phyloP scores from a whole-genome alignment of 306 rosid species.

The Oxytropis ochrocephala region DNA sequence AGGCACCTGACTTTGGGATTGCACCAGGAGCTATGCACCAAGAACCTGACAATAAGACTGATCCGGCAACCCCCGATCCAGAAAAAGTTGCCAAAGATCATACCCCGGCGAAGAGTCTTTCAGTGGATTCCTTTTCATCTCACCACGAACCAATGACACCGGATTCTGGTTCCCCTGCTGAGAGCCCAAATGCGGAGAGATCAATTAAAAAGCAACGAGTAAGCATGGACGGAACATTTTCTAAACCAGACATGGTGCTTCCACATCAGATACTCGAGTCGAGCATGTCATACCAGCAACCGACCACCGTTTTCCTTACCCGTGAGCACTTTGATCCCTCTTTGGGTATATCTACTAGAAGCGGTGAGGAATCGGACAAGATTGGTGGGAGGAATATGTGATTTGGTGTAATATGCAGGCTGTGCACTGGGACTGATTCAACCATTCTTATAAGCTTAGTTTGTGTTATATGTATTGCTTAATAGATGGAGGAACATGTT shows the following conservation, averaged over 20 bases:
- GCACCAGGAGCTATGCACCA: conserved; percentile 41
- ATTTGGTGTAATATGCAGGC: conserved; percentile 28
- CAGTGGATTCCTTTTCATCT: conserved; percentile 76
- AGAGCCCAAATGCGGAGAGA: conserved; percentile 62
- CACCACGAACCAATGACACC: conserved; percentile 81
- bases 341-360: conserved; percentile 35
- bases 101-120: conserved; percentile 63
- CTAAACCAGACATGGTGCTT: conserved; percentile 55
- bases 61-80: conserved; percentile 90
- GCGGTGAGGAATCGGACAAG: conserved; percentile 38
- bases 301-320: conserved; percentile 35
- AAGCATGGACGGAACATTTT: conserved; percentile 37
- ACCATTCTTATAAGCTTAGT: conserved; percentile 27
- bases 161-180: conserved; percentile 73
- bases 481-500: conserved; percentile 32
- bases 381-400: conserved; percentile 41
- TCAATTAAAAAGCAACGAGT: conserved; percentile 52
- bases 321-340: conserved; percentile 59
- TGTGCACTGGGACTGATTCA: conserved; percentile 28
- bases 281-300: conserved; percentile 61
- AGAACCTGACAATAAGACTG: conserved; percentile 60
- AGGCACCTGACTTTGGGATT: conserved; percentile 45
- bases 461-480: conserved; percentile 31
- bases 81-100: conserved; percentile 70
- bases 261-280: conserved; percentile 90